Base-by-base conservation (phyloP, 306 rosid genomes). In the Argentina anserina region DNA sequence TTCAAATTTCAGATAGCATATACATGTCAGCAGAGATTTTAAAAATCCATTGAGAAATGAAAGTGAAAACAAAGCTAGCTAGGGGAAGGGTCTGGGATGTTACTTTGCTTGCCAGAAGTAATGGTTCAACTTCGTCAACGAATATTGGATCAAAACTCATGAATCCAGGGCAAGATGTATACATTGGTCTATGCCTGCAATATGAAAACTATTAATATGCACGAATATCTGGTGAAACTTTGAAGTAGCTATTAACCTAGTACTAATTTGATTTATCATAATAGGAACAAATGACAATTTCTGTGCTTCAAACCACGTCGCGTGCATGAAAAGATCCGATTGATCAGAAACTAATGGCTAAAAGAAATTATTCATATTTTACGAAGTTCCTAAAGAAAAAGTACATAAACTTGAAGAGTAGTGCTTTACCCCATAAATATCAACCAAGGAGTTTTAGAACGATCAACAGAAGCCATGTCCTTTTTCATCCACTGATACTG, bases 151-250 rank as follows among this genome's bases (percentile, higher is more conserved):
- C 94, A 34, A 66, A n/a, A 23, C 39, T 45, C 7, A 20, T 0
- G 21, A 73, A 13, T 60, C 75, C 75, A 39, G 49, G 3, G 20
- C 42, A 17, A 21, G 98, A 87, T 31, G 82, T 64, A 81, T 93
- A 93, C 96, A 93, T 90, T 0, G 89, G 97, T 72, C 97, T 93
- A 72, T 93, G 98, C 73, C 98, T 93, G 95, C 80, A 84, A 26
- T 50, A 7, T 65, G 25, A 41, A 41, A 9, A 14, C 36, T 17
- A 49, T 39, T 18, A 40, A 29, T 70, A 61, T 33, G 66, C 25
- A 33, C 8, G 66, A 47, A 10, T 29, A 45, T 67, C 17, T 47
- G 2, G 13, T 47, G 26, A 46, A 72, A 45, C 12, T 31, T 49
- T 31, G 20, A 10, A 14, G 23, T 42, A 4, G 21, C 26, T 28